phyloP scores from a whole-genome alignment of 2,329 filamentous ascomycete species.

The Penicillium sp. region DNA sequence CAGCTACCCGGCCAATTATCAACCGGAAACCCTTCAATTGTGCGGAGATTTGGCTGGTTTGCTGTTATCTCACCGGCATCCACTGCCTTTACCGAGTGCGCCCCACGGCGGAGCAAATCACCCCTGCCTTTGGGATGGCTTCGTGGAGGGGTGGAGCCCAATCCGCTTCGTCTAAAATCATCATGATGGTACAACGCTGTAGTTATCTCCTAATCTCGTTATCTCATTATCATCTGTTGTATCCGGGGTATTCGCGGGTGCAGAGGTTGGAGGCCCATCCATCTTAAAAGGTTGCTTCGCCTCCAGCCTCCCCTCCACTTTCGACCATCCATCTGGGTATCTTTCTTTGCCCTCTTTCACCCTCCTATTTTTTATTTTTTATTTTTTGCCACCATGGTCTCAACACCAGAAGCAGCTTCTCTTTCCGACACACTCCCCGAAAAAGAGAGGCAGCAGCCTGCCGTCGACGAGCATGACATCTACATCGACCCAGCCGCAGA shows the following conservation, averaged over 20 bases:
- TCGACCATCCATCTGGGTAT: not conserved
- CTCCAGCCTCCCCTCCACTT: not conserved
- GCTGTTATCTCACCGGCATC: not conserved
- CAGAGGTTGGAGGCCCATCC: not conserved
- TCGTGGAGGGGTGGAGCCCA: not conserved
- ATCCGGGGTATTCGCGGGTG: not conserved
- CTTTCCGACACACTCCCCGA: conserved; percentile 9
- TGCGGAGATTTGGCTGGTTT: not conserved
- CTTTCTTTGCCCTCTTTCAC: not conserved
- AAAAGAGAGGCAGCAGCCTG: conserved; percentile 5
- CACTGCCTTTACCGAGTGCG: not conserved
- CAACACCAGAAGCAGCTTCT: not conserved
- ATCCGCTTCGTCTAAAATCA: not conserved
- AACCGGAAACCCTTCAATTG: not conserved
- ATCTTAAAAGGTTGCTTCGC: not conserved
- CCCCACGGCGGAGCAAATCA: not conserved
- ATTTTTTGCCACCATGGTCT: not conserved
- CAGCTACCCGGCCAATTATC: not conserved
- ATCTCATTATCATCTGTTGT: not conserved
- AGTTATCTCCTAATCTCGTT: not conserved
- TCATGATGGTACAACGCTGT: not conserved
- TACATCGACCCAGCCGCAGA: conserved; percentile 18
- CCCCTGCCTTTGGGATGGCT: not conserved
- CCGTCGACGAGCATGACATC: conserved; percentile 14
- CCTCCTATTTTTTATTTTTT: not conserved